These are phyloP conservation scores for Aspergillus transmontanensis DNA, from an alignment of 2,329 filamentous ascomycete species.

Conservation along the genomic window DNA sequence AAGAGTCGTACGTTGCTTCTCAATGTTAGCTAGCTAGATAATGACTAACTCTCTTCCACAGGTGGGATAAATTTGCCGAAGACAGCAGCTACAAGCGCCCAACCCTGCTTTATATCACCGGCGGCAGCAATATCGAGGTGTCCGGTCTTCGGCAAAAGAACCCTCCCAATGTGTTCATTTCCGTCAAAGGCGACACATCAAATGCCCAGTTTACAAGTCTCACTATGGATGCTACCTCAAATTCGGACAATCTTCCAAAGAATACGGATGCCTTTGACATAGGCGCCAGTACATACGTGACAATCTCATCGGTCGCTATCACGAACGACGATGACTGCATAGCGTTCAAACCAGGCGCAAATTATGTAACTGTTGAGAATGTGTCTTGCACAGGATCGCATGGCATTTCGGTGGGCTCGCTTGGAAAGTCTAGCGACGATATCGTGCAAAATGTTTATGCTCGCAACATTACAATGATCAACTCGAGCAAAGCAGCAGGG, in stretches of 20 bases:
- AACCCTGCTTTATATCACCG: conserved; percentile 46
- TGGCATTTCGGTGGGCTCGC: conserved; percentile 51
- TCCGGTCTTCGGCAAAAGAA: conserved; percentile 44
- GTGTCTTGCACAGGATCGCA: conserved; percentile 52
- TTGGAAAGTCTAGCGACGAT: conserved; percentile 46
- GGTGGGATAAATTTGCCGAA: conserved; percentile 44
- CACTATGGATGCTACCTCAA: conserved; percentile 43
- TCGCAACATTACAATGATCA: conserved; percentile 43
- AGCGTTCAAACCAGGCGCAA: conserved; percentile 47
- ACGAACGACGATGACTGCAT: conserved; percentile 51
- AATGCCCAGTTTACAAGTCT: conserved; percentile 43
- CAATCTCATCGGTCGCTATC: conserved; percentile 39
- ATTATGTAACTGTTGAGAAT: conserved; percentile 43
- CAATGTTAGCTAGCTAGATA: neutral
- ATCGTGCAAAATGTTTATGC: conserved; percentile 49
- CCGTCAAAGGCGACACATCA: conserved; percentile 38
- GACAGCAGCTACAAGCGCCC: conserved; percentile 44
- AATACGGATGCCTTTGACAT: conserved; percentile 52
- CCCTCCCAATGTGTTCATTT: conserved; percentile 50
- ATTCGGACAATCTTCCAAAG: conserved; percentile 40
- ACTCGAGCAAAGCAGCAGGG: conserved; percentile 48
- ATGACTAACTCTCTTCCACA: neutral
- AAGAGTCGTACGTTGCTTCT: conserved; percentile 33
- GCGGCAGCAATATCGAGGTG: conserved; percentile 42
- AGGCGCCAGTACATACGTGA: conserved; percentile 40